These are phyloP conservation scores for Bruguiera gymnorhiza DNA, from an alignment of 345 rosid genomes.

Conservation along the genomic window DNA sequence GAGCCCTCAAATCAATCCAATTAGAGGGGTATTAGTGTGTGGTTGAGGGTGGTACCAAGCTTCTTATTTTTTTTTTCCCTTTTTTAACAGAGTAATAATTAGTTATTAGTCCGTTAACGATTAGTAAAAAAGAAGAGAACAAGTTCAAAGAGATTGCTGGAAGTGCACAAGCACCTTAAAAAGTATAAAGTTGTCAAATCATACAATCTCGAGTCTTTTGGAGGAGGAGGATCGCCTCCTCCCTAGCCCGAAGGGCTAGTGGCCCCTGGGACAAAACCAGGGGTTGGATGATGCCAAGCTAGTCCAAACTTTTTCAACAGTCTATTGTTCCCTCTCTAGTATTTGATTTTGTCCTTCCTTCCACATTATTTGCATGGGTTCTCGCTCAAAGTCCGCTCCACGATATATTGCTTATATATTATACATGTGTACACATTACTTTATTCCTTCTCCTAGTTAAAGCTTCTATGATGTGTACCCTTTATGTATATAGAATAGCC, in stretches of 20 bases:
- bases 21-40: background rate
- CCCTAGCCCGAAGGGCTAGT: too few relatives aligned
- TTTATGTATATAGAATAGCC: background rate
- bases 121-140: too few relatives aligned
- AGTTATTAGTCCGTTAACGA: too few relatives aligned
- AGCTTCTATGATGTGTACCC: background rate
- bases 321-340: background rate
- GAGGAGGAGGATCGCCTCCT: too few relatives aligned
- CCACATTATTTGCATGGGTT: conserved; percentile 22
- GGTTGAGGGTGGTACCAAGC: background rate
- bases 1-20: conserved; percentile 7
- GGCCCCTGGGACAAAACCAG: too few relatives aligned
- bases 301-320: background rate
- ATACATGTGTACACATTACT: background rate
- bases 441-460: background rate
- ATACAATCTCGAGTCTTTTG: too few relatives aligned
- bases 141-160: too few relatives aligned
- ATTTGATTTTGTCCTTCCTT: conserved; percentile 15
- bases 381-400: conserved; percentile 21
- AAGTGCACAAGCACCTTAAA: too few relatives aligned
- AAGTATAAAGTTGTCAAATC: too few relatives aligned
- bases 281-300: background rate
- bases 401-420: background rate
- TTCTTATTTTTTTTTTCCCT: too few relatives aligned
- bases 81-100: too few relatives aligned